A percentile compares a stretch with the other conserved stretches of the same genome.
Evolutionary conservation across 2,329 filamentous ascomycete species (phyloP).

Genomic region (Colletotrichum sansevieriae): DNA sequence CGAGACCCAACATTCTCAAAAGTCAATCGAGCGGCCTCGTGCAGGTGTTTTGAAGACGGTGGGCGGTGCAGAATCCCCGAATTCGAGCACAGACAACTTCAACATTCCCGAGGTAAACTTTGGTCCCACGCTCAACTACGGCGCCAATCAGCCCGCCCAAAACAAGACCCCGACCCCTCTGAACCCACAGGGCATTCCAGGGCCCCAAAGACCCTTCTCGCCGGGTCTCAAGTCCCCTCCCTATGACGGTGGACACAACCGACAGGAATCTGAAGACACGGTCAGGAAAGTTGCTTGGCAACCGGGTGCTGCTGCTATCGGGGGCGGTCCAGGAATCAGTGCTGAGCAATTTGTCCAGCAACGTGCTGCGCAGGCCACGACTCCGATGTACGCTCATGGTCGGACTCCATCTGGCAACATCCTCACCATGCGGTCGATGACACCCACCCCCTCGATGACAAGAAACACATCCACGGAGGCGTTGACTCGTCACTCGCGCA

Average conservation of each 20-base stretch:
- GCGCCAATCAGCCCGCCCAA: slow-evolving; percentile 50
- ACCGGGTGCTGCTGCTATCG: slow-evolving; percentile 70
- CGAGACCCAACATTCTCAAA: slow-evolving; percentile 53
- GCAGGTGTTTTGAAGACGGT: slow-evolving; percentile 86
- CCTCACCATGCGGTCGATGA: slow-evolving; percentile 53
- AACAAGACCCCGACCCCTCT: slow-evolving; percentile 49
- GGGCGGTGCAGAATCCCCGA: slow-evolving; percentile 62
- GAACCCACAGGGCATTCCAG: slow-evolving; percentile 43
- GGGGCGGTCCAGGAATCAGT: slow-evolving; percentile 67
- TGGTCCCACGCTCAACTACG: slow-evolving; percentile 83
- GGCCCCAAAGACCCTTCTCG: slow-evolving; percentile 49
- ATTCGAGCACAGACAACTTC: slow-evolving; percentile 48
- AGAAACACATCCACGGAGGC: slow-evolving; percentile 58
- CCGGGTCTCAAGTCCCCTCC: slow-evolving; percentile 46
- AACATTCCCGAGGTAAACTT: slow-evolving; percentile 85
- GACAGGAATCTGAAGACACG: slow-evolving; percentile 65
- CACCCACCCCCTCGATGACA: slow-evolving; percentile 58
- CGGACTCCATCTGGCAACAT: slow-evolving; percentile 69
- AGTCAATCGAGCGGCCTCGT: slow-evolving; percentile 75
- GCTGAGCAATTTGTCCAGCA: slow-evolving; percentile 89
- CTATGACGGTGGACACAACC: slow-evolving; percentile 54
- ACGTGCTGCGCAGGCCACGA: slow-evolving; percentile 68
- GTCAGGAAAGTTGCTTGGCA: slow-evolving; percentile 83
- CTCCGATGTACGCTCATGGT: slow-evolving; percentile 61
- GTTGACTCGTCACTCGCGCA: slow-evolving; percentile 57